phyloP scores from a whole-genome alignment of 768 basidiomycete genomes.

The Leccinum ochraceum region DNA sequence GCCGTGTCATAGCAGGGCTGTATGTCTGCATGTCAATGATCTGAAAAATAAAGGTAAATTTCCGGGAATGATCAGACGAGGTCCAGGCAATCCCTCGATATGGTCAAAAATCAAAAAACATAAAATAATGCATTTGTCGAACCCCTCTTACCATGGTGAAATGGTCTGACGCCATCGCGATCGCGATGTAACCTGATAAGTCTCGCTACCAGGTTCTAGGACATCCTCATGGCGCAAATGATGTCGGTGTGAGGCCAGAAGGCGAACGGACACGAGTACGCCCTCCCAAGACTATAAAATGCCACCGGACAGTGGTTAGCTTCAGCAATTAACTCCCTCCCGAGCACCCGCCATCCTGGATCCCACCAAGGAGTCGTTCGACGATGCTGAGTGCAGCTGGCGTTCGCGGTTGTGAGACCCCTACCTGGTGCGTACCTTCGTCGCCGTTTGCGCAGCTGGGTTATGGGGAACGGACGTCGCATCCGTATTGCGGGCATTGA shows the following conservation, averaged over 20 bases:
- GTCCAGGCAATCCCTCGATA: constrained; percentile 29
- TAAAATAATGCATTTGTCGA: constrained; percentile 25
- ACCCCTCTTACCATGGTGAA: constrained; percentile 28
- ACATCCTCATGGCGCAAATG: constrained; percentile 26
- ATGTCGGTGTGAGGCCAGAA: constrained; percentile 12
- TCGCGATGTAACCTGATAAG: constrained; percentile 29
- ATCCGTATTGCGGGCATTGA: neutral
- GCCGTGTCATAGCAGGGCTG: constrained; percentile 17
- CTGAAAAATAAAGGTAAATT: constrained; percentile 22
- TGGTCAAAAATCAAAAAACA: constrained; percentile 26
- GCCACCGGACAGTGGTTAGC: constrained; percentile 14
- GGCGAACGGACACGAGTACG: constrained; percentile 19
- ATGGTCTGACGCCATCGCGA: constrained; percentile 26
- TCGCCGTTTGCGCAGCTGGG: constrained; percentile 16
- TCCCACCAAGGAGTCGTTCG: neutral
- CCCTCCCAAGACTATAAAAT: constrained; percentile 29
- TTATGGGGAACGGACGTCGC: constrained; percentile 13
- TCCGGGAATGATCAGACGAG: constrained; percentile 26
- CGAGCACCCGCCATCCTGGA: constrained; percentile 9
- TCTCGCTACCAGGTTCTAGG: constrained; percentile 16
- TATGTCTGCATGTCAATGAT: constrained; percentile 23
- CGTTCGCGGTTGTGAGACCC: neutral
- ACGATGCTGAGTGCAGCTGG: neutral
- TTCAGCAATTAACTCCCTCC: constrained; percentile 13
- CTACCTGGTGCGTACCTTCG: constrained; percentile 20